Evolutionary conservation across 2,329 filamentous ascomycete genomes (phyloP).

Genomic region (Penicillium nordicum): DNA sequence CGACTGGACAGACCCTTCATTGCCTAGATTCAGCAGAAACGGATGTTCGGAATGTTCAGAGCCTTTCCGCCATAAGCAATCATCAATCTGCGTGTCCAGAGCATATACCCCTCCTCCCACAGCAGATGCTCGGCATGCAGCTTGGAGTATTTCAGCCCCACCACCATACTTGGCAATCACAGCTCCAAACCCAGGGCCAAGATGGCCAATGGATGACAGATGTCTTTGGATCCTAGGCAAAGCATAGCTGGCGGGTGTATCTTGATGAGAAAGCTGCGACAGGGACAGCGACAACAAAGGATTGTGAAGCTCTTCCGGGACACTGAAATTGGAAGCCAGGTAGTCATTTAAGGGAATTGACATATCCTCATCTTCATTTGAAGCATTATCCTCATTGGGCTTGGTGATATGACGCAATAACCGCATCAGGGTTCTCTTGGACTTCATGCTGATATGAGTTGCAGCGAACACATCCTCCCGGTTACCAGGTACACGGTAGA

Average conservation of each 20-base stretch:
- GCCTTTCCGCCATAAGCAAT: constrained; percentile 15
- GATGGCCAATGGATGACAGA: constrained; percentile 78
- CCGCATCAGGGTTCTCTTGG: constrained; percentile 87
- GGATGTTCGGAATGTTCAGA: constrained; percentile 14
- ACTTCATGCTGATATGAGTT: constrained; percentile 68
- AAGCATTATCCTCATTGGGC: constrained; percentile 51
- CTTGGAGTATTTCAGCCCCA: constrained; percentile 81
- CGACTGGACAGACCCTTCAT: constrained; percentile 38
- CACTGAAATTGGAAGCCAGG: constrained; percentile 55
- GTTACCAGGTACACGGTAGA: constrained; percentile 77
- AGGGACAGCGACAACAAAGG: constrained; percentile 69
- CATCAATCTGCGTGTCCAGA: constrained; percentile 65
- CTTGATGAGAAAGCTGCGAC: constrained; percentile 56
- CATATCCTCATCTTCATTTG: constrained; percentile 56
- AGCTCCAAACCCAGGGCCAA: constrained; percentile 84
- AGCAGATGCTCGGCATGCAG: constrained; percentile 82
- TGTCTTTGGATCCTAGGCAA: constrained; percentile 73
- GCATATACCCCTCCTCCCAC: constrained; percentile 92
- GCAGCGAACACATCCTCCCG: constrained; percentile 89
- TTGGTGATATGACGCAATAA: constrained; percentile 82
- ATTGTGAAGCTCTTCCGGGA: constrained; percentile 65
- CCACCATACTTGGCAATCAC: constrained; percentile 93
- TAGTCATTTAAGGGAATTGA: constrained; percentile 49
- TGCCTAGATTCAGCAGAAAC: constrained; percentile 33
- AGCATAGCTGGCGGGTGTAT: constrained; percentile 64